A percentile compares a stretch with the other conserved stretches of the same genome.
Evolutionary conservation across 176 grass and related monocot genomes (phyloP).

Genomic region (Juncus effusus): DNA sequence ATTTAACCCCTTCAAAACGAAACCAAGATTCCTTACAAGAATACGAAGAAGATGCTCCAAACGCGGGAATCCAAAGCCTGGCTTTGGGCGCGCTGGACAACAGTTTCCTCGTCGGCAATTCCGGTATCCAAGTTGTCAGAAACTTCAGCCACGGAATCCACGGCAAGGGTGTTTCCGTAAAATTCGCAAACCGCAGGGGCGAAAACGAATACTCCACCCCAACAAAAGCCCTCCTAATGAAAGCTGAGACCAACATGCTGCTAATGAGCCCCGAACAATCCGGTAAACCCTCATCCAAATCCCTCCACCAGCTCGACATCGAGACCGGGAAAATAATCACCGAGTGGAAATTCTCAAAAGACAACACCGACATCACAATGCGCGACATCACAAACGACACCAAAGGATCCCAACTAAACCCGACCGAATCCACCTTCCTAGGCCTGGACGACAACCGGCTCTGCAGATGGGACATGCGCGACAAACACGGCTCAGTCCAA

Average conservation of each 20-base stretch:
- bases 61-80: constrained; percentile 74
- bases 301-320: constrained; percentile 72
- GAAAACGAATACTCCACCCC: constrained; percentile 30
- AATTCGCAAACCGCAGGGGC: constrained; percentile 30
- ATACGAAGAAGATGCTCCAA: constrained; percentile 59
- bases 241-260: constrained; percentile 78
- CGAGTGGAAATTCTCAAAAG: constrained; percentile 83
- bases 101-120: constrained; percentile 71
- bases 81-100: constrained; percentile 89
- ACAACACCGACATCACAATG: constrained; percentile 69
- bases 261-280: constrained; percentile 65
- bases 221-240: constrained; percentile 74
- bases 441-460: constrained; percentile 80
- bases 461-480: constrained; percentile 93
- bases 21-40: constrained; percentile 62
- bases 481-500: constrained; percentile 66
- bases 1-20: constrained; percentile 11
- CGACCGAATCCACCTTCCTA: constrained; percentile 76
- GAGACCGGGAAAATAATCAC: constrained; percentile 82
- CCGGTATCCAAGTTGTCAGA: constrained; percentile 78
- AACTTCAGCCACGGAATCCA: constrained; percentile 85
- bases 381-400: constrained; percentile 79
- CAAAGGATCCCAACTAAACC: constrained; percentile 73
- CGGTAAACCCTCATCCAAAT: constrained; percentile 30
- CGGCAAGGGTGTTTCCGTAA: constrained; percentile 68